Percentiles rank a stretch among this genome's conserved stretches.
These are phyloP conservation scores for Cercophora sp. DNA, from an alignment of 495 filamentous ascomycete species.

Conservation along the genomic window DNA sequence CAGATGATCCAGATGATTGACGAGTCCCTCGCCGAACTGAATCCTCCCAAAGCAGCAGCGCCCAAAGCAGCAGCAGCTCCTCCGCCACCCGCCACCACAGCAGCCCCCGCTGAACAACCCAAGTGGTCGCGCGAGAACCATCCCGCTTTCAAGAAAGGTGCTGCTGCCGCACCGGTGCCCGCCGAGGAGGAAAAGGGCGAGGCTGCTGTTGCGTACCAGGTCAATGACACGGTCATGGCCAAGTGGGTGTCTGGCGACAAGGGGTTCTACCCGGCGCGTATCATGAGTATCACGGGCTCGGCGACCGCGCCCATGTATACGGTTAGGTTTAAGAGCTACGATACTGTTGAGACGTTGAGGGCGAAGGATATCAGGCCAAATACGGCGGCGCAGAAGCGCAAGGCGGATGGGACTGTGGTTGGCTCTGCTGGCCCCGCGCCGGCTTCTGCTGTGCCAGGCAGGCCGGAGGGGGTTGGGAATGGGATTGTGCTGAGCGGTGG, in stretches of 20 bases:
- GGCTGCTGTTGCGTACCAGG: conserved; percentile 58
- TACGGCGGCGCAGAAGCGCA: conserved; percentile 73
- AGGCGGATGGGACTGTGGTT: conserved; percentile 72
- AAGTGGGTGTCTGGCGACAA: conserved; percentile 89
- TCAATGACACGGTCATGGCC: conserved; percentile 87
- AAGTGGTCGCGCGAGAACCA: conserved; percentile 75
- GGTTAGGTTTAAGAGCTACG: conserved; percentile 89
- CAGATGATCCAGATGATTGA: conserved; percentile 76
- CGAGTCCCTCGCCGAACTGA: conserved; percentile 69
- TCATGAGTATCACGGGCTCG: conserved; percentile 90
- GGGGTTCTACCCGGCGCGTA: conserved; percentile 85
- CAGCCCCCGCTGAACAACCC: conserved; percentile 40
- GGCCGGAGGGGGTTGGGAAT: conserved; percentile 15
- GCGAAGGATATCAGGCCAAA: conserved; percentile 81
- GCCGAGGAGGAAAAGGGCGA: conserved; percentile 42
- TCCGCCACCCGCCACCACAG: conserved; percentile 37
- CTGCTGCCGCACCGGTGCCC: conserved; percentile 18
- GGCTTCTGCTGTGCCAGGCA: conserved; percentile 6
- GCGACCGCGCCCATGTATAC: conserved; percentile 83
- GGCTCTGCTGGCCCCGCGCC: conserved; percentile 39
- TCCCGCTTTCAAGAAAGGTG: conserved; percentile 59
- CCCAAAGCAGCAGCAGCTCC: conserved; percentile 39
- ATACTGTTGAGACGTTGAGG: conserved; percentile 78
- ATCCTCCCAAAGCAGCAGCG: conserved; percentile 18
- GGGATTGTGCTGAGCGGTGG: conserved; percentile 80